A percentile compares a stretch with the other conserved stretches of the same genome.
Evolutionary conservation across 2,329 filamentous ascomycete genomes (phyloP).

Genomic region (Colletotrichum spinosum): DNA sequence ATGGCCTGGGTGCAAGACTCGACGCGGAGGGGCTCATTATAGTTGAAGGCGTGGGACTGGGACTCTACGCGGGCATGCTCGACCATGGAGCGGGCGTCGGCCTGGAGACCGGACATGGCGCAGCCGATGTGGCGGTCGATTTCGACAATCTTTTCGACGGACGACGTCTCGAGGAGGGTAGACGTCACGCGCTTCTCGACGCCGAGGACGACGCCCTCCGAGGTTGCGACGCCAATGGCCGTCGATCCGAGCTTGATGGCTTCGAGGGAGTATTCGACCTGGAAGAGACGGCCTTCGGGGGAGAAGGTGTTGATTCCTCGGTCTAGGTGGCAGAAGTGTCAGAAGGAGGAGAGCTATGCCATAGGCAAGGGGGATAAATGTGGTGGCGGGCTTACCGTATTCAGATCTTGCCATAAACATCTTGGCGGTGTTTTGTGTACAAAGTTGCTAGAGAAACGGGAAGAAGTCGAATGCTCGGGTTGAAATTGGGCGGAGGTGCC

Average conservation of each 20-base stretch:
- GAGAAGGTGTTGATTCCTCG: slow-evolving; percentile 82
- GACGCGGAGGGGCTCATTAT: slow-evolving; percentile 92
- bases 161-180: slow-evolving; percentile 95
- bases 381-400: slow-evolving; percentile 80
- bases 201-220: slow-evolving; percentile 93
- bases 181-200: slow-evolving; percentile 99
- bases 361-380: slow-evolving; percentile 13
- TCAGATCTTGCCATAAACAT: slow-evolving; percentile 99
- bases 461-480: neutral
- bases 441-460: slow-evolving; percentile 15
- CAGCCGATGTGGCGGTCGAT: slow-evolving; percentile 99
- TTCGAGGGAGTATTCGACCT: slow-evolving; percentile 99
- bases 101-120: slow-evolving; percentile 98
- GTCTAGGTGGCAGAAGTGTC: slow-evolving; percentile 29
- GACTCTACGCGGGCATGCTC: slow-evolving; percentile 98
- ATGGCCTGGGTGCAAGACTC: slow-evolving; percentile 99
- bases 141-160: slow-evolving; percentile 99
- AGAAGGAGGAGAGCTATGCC: slow-evolving; percentile 43
- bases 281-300: slow-evolving; percentile 98
- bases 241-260: slow-evolving; percentile 99
- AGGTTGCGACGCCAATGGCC: slow-evolving; percentile 96
- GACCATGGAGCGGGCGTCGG: slow-evolving; percentile 96
- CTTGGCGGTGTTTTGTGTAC: slow-evolving; percentile 62
- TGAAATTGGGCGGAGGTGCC: slow-evolving; percentile 3
- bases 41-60: slow-evolving; percentile 98